Percentiles rank a stretch among this genome's conserved stretches.
phyloP scores from a whole-genome alignment of 306 rosid species.

The Inga oerstediana region DNA sequence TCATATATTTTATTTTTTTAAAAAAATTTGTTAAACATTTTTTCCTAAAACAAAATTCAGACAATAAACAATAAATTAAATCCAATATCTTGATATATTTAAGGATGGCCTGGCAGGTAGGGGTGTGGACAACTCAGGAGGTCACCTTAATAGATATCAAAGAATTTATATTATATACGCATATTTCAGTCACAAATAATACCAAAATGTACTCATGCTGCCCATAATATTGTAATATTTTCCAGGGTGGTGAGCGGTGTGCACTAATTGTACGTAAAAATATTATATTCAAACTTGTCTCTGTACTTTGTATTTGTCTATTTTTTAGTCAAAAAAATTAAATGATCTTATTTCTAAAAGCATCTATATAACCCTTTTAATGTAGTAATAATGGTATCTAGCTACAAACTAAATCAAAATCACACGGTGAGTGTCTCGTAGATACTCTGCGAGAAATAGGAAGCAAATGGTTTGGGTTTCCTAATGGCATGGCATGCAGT shows the following conservation, averaged over 20 bases:
- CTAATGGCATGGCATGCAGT: neutral
- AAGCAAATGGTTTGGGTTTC: neutral
- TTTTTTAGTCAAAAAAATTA: neutral
- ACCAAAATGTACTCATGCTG: neutral
- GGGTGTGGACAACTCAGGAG: too few relatives aligned
- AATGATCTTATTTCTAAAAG: neutral
- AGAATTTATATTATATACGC: neutral
- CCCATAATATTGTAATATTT: conserved; percentile 1
- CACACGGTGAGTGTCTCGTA: neutral
- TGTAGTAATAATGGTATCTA: too few relatives aligned
- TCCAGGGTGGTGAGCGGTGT: neutral
- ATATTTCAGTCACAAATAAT: conserved; percentile 10
- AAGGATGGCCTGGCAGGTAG: too few relatives aligned
- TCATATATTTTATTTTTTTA: too few relatives aligned
- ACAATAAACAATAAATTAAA: too few relatives aligned
- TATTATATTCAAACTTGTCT: neutral
- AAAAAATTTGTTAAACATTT: too few relatives aligned
- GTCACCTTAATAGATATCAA: too few relatives aligned
- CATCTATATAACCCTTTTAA: too few relatives aligned
- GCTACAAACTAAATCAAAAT: too few relatives aligned
- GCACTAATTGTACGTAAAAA: conserved; percentile 35
- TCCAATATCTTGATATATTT: too few relatives aligned
- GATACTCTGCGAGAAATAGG: neutral
- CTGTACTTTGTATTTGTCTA: neutral
- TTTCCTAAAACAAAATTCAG: too few relatives aligned